Base-by-base conservation (phyloP, 2,329 filamentous ascomycete genomes). In the Colletotrichum sp. region DNA sequence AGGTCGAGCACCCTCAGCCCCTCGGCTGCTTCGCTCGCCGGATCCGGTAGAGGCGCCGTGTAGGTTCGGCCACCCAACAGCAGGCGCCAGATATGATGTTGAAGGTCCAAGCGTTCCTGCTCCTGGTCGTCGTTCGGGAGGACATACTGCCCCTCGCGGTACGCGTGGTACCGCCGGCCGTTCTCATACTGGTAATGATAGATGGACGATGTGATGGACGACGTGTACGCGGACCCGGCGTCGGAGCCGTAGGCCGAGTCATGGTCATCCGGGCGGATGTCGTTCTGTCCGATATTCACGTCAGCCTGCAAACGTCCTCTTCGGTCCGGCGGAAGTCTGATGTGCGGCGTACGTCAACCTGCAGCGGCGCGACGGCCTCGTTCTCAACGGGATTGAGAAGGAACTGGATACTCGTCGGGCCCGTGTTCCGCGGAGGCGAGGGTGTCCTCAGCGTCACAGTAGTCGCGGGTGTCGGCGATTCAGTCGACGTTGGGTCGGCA, bases 1-100 rank as follows among this genome's bases (percentile, higher is more conserved):
- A 92, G 84, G 79, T 92, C 90, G 12, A 92, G 84, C 16, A 92
- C 88, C 28, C 85, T 85, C 73, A 87, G 78, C 10, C 21, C 39
- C 6, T 65, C n/a, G 8, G 55, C 62, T 0, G 24, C 52, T 5
- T 78, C 66, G 5, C 86, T 85, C n/a, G 85, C 80, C 8, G 69
- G 69, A 4, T 76, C 60, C 9, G 83, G 66, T 8, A 78, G 69
- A 0, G 85, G 85, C 2, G 78, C 80, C 0, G 81, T 66, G 59
- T 78, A 82, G 0, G 86, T 78, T 57, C 82, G 82, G 5, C 80
- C 80, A 2, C 81, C 80, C 10, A 85, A 79, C 0, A 84, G 85
- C 7, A 86, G 75, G 1, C 77, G 68, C 59, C 83, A 84, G 0
- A 86, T 77, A 49, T 85, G 81, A 71, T 86, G 85, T 77, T 86